Percentiles rank a stretch among this genome's conserved stretches.
Conservation (phyloP, 1,284 basidiomycete species). For the Coniophora puteana region DNA sequence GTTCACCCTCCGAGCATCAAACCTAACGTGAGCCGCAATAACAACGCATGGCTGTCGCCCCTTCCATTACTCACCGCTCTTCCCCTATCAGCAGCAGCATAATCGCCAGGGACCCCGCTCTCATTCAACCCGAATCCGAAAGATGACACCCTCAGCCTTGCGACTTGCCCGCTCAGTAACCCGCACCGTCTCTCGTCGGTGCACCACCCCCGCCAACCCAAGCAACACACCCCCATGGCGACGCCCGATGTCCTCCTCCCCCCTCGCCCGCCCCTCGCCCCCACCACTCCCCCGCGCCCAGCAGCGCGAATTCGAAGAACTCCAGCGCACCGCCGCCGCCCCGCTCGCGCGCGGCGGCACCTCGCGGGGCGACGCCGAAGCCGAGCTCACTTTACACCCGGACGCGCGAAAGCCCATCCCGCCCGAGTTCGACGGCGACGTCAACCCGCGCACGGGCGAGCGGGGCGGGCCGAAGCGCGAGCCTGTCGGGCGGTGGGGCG, state of each 20-base stretch:
- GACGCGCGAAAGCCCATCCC: constrained; percentile 57
- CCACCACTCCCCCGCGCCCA: constrained; percentile 65
- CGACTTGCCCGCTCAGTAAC: too few relatives aligned
- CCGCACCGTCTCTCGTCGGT: constrained; percentile 1
- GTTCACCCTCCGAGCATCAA: too few relatives aligned
- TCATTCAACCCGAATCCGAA: background rate
- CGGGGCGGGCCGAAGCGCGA: constrained; percentile 74
- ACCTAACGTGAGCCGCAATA: too few relatives aligned
- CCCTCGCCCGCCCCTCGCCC: constrained; percentile 56
- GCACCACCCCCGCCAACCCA: background rate
- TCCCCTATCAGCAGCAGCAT: too few relatives aligned
- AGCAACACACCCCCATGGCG: constrained; percentile 5
- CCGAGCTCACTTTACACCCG: constrained; percentile 53
- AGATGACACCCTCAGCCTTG: constrained; percentile 20
- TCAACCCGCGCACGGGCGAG: constrained; percentile 74
- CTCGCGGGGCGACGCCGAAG: constrained; percentile 27
- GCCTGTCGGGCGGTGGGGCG: constrained; percentile 59
- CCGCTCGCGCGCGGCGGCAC: constrained; percentile 32
- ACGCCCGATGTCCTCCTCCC: constrained; percentile 22
- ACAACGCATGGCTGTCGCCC: too few relatives aligned
- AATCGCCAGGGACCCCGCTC: background rate
- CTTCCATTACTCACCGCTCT: too few relatives aligned
- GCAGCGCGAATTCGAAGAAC: constrained; percentile 75
- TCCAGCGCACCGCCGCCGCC: constrained; percentile 56
- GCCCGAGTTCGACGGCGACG: constrained; percentile 69